phyloP scores from a whole-genome alignment of 1,284 basidiomycete genomes.

The Sanghuangporus baumii region DNA sequence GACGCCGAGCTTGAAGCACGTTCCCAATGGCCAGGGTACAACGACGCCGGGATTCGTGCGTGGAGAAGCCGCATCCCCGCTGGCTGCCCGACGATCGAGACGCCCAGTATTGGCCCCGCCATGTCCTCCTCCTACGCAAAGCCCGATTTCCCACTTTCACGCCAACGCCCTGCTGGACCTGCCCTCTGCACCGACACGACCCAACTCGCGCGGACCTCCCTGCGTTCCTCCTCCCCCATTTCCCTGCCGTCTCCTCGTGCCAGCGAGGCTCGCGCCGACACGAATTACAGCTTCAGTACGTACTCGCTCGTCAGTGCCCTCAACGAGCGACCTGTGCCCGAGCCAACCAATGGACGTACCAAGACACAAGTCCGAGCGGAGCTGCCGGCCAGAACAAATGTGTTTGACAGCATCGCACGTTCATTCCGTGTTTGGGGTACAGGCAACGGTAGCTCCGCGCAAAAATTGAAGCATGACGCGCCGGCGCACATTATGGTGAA shows the following conservation, averaged over 20 bases:
- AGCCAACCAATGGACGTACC: constrained; percentile 20
- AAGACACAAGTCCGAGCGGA: constrained; percentile 23
- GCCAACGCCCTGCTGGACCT: constrained; percentile 36
- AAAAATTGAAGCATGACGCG: neutral
- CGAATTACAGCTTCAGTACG: constrained; percentile 3
- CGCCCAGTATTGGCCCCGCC: constrained; percentile 27
- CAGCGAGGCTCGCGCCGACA: constrained; percentile 8
- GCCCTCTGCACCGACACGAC: constrained; percentile 39
- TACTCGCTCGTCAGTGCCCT: constrained; percentile 16
- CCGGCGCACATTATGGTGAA: neutral
- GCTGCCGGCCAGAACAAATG: constrained; percentile 6
- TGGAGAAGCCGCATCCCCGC: constrained; percentile 27
- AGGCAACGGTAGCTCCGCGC: neutral
- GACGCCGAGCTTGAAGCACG: neutral
- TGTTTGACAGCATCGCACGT: constrained; percentile 4
- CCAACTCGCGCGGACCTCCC: constrained; percentile 24
- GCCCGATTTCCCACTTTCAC: constrained; percentile 36
- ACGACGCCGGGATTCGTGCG: constrained; percentile 28
- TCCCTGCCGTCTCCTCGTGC: constrained; percentile 17
- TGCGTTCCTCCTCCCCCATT: constrained; percentile 27
- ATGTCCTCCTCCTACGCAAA: constrained; percentile 27
- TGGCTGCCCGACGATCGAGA: constrained; percentile 22
- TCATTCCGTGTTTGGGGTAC: constrained; percentile 6
- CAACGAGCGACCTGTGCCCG: constrained; percentile 20
- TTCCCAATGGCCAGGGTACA: constrained; percentile 19